Evolutionary conservation across 2,329 filamentous ascomycete genomes (phyloP), one percentile per base, ranked within the genome.

Genomic region (Fusarium guadeloupense): DNA sequence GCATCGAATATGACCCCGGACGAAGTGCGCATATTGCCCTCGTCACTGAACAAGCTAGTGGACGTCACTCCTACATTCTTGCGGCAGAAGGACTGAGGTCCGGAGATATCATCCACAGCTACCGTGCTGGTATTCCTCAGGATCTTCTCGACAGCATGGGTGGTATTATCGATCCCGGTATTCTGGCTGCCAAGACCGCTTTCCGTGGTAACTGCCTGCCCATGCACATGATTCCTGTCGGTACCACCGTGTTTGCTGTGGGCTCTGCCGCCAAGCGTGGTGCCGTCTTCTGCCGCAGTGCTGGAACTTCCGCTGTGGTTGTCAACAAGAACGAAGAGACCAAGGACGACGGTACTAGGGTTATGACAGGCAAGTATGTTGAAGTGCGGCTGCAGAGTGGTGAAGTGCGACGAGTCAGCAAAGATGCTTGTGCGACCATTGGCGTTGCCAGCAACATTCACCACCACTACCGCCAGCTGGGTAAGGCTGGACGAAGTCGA

Each of bases 1-100:
- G 95, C 59, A 95, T 99, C 71, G 95, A 99, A 76, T 93, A 98
- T 75, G 96, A 99, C 70, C 95, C 95, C 1, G 92, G 92, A 65
- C 89, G 95, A 45, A 96, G 88, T 70, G 92, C 94, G 13, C 95
- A 99, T 74, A 93, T 99, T 76, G 95, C 95, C 6, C 83, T 99
- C 51, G 72, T 97, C 41, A 93, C 87, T 43, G 88, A 90, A 69
- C 81, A 92, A 64, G 84, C 86, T 41, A 94, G 90, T 0, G 85
- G 87, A 12, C 85, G 84, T 66, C 89, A 95, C 78, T 92, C 89
- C 65, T 99, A 99, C 76, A 96, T 99, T 64, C 82, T 99, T 55
- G 95, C 95, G n/a, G 87, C 95, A 1, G 95, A 99, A 68, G 95
- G 95, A 10, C 89, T 97, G 86, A 84, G 94, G 60, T 91, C 91